Percentiles rank a stretch among this genome's conserved stretches.
Conservation (phyloP, 1,284 basidiomycete species). For the Ceratobasidium sp. region DNA sequence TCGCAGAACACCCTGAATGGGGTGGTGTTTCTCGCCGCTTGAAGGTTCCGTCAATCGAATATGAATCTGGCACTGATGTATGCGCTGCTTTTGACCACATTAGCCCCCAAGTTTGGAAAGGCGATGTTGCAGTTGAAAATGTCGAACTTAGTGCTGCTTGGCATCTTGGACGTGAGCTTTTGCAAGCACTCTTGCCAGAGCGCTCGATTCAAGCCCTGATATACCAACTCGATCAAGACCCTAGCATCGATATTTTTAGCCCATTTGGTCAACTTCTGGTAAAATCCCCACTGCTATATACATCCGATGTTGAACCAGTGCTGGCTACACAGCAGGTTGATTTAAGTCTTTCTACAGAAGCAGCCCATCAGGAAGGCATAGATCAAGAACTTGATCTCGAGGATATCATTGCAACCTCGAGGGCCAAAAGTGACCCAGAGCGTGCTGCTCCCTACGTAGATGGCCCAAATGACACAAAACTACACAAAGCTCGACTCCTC, state of each 20-base stretch:
- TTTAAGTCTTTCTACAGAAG: no score
- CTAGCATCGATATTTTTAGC: not conserved
- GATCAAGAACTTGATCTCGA: no score
- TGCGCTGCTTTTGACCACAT: constrained; percentile 52
- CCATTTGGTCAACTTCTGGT: not conserved
- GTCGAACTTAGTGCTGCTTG: constrained; percentile 52
- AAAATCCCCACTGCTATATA: not conserved
- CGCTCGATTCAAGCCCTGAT: not conserved
- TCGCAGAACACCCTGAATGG: constrained; percentile 56
- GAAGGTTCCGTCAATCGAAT: constrained; percentile 44
- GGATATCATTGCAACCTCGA: no score
- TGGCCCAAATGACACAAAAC: not conserved
- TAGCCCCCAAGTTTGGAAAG: constrained; percentile 51
- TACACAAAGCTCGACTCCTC: not conserved
- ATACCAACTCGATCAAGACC: not conserved
- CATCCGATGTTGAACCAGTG: no score
- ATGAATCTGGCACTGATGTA: not conserved
- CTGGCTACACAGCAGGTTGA: no score
- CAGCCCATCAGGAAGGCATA: no score
- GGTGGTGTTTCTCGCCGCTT: constrained; percentile 52
- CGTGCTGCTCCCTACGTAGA: not conserved
- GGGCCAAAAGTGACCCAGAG: no score
- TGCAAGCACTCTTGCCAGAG: not conserved
- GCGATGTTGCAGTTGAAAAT: constrained; percentile 49
- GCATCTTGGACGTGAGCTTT: constrained; percentile 47